These are phyloP conservation scores for Atkinsonella texensis DNA, from an alignment of 2,329 filamentous ascomycete species.

Conservation along the genomic window DNA sequence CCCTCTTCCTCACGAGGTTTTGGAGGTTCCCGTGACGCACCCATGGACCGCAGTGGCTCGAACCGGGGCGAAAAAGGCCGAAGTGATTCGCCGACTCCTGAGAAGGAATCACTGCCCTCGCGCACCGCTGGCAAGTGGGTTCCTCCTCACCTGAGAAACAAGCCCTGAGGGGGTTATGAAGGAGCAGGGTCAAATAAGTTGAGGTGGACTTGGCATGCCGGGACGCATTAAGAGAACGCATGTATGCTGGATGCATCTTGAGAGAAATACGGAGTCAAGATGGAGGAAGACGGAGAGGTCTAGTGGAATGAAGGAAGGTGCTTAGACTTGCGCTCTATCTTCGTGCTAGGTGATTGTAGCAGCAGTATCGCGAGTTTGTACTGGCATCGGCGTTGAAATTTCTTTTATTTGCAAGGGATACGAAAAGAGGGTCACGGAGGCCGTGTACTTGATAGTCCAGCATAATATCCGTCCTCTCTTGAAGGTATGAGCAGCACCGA, in stretches of 20 bases:
- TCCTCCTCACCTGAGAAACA: constrained; percentile 32
- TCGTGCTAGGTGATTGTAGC: constrained; percentile 8
- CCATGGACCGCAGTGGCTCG: constrained; percentile 32
- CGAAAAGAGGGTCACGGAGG: constrained; percentile 15
- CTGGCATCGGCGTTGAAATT: constrained; percentile 25
- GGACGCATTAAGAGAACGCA: background rate
- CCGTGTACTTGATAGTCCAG: constrained; percentile 27
- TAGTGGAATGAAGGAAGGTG: constrained; percentile 4
- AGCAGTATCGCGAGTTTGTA: constrained; percentile 3
- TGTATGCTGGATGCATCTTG: constrained; percentile 3
- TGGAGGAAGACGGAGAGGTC: background rate
- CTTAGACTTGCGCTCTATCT: background rate
- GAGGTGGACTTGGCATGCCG: background rate
- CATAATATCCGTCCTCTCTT: constrained; percentile 19
- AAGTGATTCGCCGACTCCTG: constrained; percentile 28
- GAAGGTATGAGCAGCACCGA: constrained; percentile 17
- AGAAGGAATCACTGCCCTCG: constrained; percentile 38
- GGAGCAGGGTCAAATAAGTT: background rate
- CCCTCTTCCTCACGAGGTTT: constrained; percentile 29
- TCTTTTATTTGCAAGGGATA: constrained; percentile 18
- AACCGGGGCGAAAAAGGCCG: constrained; percentile 29
- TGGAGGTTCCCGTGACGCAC: constrained; percentile 20
- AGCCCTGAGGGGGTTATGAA: constrained; percentile 11
- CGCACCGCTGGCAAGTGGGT: constrained; percentile 48
- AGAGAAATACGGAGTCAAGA: background rate